phyloP scores from a whole-genome alignment of 2,329 filamentous ascomycete species.

The Xylariales sp. region DNA sequence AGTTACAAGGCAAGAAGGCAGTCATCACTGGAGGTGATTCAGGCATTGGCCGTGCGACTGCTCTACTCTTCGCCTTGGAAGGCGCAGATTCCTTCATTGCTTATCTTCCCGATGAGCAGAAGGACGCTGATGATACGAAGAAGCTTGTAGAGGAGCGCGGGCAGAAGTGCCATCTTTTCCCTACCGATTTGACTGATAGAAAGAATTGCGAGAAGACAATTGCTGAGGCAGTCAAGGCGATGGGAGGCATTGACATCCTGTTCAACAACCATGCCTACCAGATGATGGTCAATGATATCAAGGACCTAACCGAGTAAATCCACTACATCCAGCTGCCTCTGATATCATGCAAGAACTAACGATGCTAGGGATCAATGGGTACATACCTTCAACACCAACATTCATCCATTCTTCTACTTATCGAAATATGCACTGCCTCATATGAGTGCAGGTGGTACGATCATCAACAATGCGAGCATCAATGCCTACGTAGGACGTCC shows the following conservation, averaged over 20 bases:
- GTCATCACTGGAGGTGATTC: slow-evolving; percentile 79
- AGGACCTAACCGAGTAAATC: slow-evolving; percentile 62
- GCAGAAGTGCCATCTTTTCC: slow-evolving; percentile 57
- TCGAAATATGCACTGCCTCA: slow-evolving; percentile 72
- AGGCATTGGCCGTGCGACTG: slow-evolving; percentile 72
- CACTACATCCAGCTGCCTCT: background rate
- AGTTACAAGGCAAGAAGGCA: slow-evolving; percentile 69
- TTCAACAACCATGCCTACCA: slow-evolving; percentile 73
- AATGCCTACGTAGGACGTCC: slow-evolving; percentile 79
- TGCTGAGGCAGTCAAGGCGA: slow-evolving; percentile 58
- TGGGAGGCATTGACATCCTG: slow-evolving; percentile 69
- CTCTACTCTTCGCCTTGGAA: slow-evolving; percentile 76
- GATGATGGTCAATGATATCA: slow-evolving; percentile 68
- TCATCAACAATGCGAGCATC: slow-evolving; percentile 83
- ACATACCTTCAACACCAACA: slow-evolving; percentile 77
- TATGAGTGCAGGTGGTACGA: slow-evolving; percentile 68
- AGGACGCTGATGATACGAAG: slow-evolving; percentile 72
- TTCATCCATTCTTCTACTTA: slow-evolving; percentile 76
- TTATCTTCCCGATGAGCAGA: slow-evolving; percentile 70
- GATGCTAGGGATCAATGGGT: slow-evolving; percentile 65
- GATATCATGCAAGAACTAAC: background rate
- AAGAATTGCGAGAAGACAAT: slow-evolving; percentile 67
- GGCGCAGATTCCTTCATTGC: slow-evolving; percentile 70
- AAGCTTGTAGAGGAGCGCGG: slow-evolving; percentile 63
- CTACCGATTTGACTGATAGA: slow-evolving; percentile 59